These are phyloP conservation scores for Houttuynia cordata DNA, from an alignment of 164 flowering plant species.

Conservation along the genomic window DNA sequence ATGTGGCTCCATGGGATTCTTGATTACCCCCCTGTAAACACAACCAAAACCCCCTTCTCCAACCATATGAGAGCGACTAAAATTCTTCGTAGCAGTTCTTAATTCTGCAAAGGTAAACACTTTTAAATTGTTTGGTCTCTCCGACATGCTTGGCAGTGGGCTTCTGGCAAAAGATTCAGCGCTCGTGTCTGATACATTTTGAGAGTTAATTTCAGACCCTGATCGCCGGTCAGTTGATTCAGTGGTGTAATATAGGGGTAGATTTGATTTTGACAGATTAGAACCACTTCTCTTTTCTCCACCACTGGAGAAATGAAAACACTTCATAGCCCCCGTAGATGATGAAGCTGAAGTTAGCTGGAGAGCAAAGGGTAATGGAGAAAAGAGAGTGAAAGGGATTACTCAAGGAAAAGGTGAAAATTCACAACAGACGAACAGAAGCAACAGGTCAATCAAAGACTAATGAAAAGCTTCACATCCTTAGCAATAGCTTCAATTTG, in stretches of 20 bases:
- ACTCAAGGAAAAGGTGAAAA: not conserved
- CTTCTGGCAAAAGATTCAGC: constrained; percentile 39
- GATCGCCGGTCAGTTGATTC: constrained; percentile 25
- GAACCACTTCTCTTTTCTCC: constrained; percentile 40
- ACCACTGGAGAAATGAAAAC: constrained; percentile 33
- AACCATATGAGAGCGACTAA: constrained; percentile 52
- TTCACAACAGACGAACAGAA: too few relatives aligned
- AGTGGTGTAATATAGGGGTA: constrained; percentile 25
- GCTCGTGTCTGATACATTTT: constrained; percentile 45
- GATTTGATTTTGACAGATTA: constrained; percentile 23
- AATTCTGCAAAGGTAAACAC: constrained; percentile 60
- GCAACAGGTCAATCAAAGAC: too few relatives aligned
- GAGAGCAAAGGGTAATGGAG: not conserved
- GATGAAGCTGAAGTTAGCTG: not conserved
- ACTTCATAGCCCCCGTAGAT: constrained; percentile 39
- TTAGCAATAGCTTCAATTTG: too few relatives aligned
- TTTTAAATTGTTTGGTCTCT: constrained; percentile 58
- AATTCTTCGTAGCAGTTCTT: constrained; percentile 60
- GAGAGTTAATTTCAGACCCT: constrained; percentile 60
- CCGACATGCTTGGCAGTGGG: constrained; percentile 32
- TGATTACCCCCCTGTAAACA: constrained; percentile 69
- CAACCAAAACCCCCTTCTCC: constrained; percentile 99
- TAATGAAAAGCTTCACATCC: too few relatives aligned
- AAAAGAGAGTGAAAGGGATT: not conserved
- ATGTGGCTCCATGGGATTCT: constrained; percentile 38